Conservation (phyloP, 305 asterid genomes). For the Solanum hybrid region DNA sequence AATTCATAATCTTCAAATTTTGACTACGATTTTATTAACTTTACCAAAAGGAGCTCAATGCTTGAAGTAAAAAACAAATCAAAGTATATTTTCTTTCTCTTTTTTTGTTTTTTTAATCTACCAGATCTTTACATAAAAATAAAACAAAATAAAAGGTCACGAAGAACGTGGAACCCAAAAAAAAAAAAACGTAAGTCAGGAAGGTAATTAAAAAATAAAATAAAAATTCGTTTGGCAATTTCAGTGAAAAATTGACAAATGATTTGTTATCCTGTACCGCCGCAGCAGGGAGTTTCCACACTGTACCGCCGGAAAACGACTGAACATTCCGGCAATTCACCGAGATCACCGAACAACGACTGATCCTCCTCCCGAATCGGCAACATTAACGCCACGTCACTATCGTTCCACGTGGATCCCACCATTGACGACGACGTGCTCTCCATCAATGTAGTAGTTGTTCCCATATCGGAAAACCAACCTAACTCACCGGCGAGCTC, state of each 20-base stretch:
- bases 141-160: neutral
- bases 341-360: slow-evolving; percentile 63
- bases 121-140: slow-evolving; percentile 1
- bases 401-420: slow-evolving; percentile 44
- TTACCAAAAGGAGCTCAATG: neutral
- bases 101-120: neutral
- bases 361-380: slow-evolving; percentile 69
- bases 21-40: too few relatives aligned
- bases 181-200: neutral
- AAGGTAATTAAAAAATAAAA: neutral
- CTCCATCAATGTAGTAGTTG: slow-evolving; percentile 38
- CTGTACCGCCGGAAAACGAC: slow-evolving; percentile 44
- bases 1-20: neutral
- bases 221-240: neutral
- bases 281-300: slow-evolving; percentile 29
- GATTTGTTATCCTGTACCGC: slow-evolving; percentile 22
- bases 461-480: slow-evolving; percentile 53
- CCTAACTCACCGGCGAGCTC: slow-evolving; percentile 58
- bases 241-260: neutral
- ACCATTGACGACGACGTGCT: slow-evolving; percentile 24
- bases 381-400: slow-evolving; percentile 35
- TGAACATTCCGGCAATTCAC: slow-evolving; percentile 70
- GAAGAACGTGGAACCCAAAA: neutral
- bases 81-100: neutral
- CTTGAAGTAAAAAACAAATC: neutral